Percentiles rank a stretch among this genome's conserved stretches.
Evolutionary conservation across 2,329 filamentous ascomycete species (phyloP).

Genomic region (Byssoonygena ceratinophila): DNA sequence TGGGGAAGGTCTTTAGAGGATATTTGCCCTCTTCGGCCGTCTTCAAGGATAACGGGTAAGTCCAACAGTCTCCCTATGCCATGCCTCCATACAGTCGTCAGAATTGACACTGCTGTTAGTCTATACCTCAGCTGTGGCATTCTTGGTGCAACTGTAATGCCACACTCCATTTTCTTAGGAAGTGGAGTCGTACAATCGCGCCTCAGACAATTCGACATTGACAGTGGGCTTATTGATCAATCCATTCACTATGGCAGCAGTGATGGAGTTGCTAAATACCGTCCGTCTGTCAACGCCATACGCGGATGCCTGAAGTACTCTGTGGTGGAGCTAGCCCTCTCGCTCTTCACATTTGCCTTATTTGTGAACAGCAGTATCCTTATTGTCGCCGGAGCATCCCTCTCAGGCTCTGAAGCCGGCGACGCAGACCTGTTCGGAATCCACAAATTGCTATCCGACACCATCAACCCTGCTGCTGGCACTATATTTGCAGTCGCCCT

Average conservation of each 20-base stretch:
- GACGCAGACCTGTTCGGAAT: constrained; percentile 75
- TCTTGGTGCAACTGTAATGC: constrained; percentile 48
- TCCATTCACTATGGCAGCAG: neutral
- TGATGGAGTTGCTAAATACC: constrained; percentile 50
- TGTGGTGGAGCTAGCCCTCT: constrained; percentile 57
- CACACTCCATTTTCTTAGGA: constrained; percentile 49
- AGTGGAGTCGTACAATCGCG: constrained; percentile 48
- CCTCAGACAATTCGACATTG: constrained; percentile 40
- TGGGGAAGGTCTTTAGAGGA: constrained; percentile 45
- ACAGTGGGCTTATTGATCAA: constrained; percentile 27
- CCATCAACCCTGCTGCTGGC: constrained; percentile 63
- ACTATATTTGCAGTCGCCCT: constrained; percentile 76
- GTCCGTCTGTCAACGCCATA: constrained; percentile 63
- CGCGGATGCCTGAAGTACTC: constrained; percentile 63
- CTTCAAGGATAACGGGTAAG: constrained; percentile 42
- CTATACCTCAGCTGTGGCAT: constrained; percentile 47
- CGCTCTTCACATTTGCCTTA: constrained; percentile 70
- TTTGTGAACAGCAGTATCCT: constrained; percentile 78
- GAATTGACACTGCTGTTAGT: constrained; percentile 20
- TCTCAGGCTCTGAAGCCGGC: constrained; percentile 50
- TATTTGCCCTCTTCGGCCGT: constrained; percentile 46
- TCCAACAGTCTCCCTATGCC: constrained; percentile 2
- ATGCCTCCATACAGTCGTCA: constrained; percentile 10
- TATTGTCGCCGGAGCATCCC: constrained; percentile 67
- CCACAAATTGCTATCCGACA: constrained; percentile 57